Evolutionary conservation across 2,329 filamentous ascomycete genomes (phyloP), one percentile per base, ranked within the genome.

Genomic region (Monosporascus sp.): DNA sequence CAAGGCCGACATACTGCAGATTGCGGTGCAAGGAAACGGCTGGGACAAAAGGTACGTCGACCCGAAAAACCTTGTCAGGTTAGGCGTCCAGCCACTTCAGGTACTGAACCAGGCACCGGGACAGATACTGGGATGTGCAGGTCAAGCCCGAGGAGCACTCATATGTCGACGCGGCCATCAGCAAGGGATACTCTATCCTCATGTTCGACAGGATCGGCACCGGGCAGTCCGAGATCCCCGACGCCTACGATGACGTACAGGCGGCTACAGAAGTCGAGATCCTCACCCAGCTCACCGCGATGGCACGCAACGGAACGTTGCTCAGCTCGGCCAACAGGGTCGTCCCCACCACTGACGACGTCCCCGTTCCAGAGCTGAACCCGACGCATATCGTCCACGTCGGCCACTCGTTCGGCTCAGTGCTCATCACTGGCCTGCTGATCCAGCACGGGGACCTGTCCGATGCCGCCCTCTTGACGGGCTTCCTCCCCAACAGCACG

Each of bases 211-310:
- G 71, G 26, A 60, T 73, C 14, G 70, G 70, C n/a, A 61, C 65
- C 5, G 70, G 68, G 26, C 62, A 65, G 28, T 73, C 69, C 3
- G 63, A 65, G 17, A 65, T 68, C 38, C 66, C 70, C 11, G 66
- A 75, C 48, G 68, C 72, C 6, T 73, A 73, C 55, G 63, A 64
- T 20, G 65, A 70, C 9, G 68, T 74, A 15, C 72, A 75, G 57
- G 60, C 64, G 2, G 63, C 65, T n/a, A 54, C 72, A 3, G 68
- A 75, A 57, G 53, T 73, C 17, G 70, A 72, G 20, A 65, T 74
- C 7, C 64, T 76, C 8, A 59, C 60, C 2, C 57, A 68, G 41
- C 55, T 76, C 37, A 75, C 73, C 15, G 43, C 63, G 26, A 61
- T 68, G 58, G 66, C 65, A 6, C 70, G 69, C 58, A 64, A 64